Base-by-base conservation (phyloP, 1,284 basidiomycete genomes). In the Fomitiporia mediterranea region DNA sequence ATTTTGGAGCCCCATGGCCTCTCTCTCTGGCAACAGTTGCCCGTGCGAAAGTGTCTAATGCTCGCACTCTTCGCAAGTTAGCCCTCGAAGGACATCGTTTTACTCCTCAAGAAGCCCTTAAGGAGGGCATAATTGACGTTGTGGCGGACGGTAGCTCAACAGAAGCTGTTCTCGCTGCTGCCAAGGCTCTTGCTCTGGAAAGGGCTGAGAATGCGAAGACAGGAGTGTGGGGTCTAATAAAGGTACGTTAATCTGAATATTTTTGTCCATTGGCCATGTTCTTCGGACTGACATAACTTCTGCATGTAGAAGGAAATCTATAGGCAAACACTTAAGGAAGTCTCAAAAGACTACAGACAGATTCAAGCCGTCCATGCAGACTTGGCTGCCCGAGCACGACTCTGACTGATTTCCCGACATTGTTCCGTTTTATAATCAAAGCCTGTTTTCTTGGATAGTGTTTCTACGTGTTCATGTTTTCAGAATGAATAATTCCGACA, bases 11-110 rank as follows among this genome's bases (percentile, higher is more conserved):
- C 13, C 76, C 82, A 0, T 84, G 89, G 76, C 91, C 92, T 0
- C 74, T 82, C 52, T 85, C 86, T 0, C 85, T 94, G 64, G 77
- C 83, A 3, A 75, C 80, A 3, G 69, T 94, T 38, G 70, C 94
- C 21, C 76, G 77, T 11, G 75, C 80, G 32, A 94, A 92, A 64
- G 73, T 91, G 19, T 74, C 83, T 2, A 75, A 82, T 63, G 75
- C 78, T 23, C 70, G 69, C n/a, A 65, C 86, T 3, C 79, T 86
- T 19, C 83, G 92, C 37, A 86, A 89, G 66, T 84, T 94, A 30
- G 82, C 87, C 9, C 76, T 96, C 3, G 90, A 94, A 65, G 94
- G 90, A 0, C 81, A 91, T 64, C 80, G 90, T 39, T 95, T 93
- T 70, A 83, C 85, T 1, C 85, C 92, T 4, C 62, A 72, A 11